Evolutionary conservation across 768 basidiomycete species (phyloP), one percentile per base, ranked within the genome.

Genomic region (Saitozyma sp.): DNA sequence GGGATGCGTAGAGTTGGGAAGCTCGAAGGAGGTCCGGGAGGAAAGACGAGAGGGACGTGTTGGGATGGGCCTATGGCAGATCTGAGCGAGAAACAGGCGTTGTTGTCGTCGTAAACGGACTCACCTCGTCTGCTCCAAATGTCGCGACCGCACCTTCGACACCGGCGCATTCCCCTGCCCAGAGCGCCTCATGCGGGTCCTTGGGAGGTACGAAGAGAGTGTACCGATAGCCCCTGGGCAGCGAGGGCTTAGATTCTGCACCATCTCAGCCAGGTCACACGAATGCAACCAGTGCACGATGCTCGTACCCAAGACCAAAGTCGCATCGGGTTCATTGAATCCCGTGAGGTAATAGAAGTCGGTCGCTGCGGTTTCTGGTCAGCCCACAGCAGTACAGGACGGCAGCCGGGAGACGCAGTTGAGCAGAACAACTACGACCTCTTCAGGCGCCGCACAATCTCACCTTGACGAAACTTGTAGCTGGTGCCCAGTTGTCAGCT

Each of bases 291-390:
- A 17, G 45, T 2, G 11, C 45, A 46, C 45, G n/a, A 2, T 6
- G 45, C 45, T 46, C 13, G 13, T 46, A 90, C 92, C 87, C 51
- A 99, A 83, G 45, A 97, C 83, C 49, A 98, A 82, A 0, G 91
- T 93, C 16, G 95, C 86, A 59, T 95, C 89, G 0, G 93, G 91
- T 75, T 98, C 95, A 61, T 92, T 86, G 71, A 96, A 96, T 10
- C 96, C 96, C 0, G 96, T 96, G 13, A 99, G 83, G 78, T 99
- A 98, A 89, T 67, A 71, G 55, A 79, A 79, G 62, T 80, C 78
- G 55, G 79, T 80, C 10, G 78, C 78, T 80, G 55, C 17, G 6
- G 29, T 29, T 29, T 16, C 14, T 9, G 40, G 39, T 56, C 19
- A 45, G 39, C 39, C 45, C 38, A 11, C n/a, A 37, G 19, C 20